Conservation (phyloP, 202 grass and related monocot genomes). For the Setaria italica region DNA sequence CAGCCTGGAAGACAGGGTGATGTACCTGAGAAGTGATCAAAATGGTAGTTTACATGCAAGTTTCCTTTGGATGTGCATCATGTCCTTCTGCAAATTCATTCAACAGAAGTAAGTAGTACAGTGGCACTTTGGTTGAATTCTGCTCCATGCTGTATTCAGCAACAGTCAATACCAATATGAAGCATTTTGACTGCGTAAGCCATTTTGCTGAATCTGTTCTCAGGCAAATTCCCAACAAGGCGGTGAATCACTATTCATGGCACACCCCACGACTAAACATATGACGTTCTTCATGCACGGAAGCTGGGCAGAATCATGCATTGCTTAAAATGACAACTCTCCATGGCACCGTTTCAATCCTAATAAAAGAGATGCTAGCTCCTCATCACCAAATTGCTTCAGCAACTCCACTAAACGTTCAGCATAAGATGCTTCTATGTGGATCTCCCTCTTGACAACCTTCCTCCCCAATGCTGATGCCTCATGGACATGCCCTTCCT, state of each 20-base stretch:
- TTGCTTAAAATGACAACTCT: slow-evolving; percentile 18
- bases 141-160: background rate
- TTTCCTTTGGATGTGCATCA: background rate
- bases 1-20: background rate
- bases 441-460: background rate
- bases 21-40: background rate
- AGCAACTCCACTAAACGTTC: slow-evolving; percentile 60
- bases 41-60: slow-evolving; percentile 6
- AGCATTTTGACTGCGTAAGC: background rate
- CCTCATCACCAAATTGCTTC: slow-evolving; percentile 43
- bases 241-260: background rate
- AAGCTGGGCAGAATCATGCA: background rate
- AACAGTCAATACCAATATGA: background rate
- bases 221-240: background rate
- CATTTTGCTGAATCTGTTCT: too few relatives aligned
- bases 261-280: background rate
- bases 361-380: background rate
- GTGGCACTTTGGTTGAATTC: background rate
- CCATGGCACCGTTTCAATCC: slow-evolving; percentile 27
- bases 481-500: slow-evolving; percentile 56
- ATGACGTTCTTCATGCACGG: background rate
- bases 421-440: background rate
- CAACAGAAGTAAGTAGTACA: slow-evolving; percentile 1
- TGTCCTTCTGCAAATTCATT: background rate
- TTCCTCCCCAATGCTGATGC: slow-evolving; percentile 53